A percentile compares a stretch with the other conserved stretches of the same genome.
phyloP scores from a whole-genome alignment of 2,329 filamentous ascomycete genomes.

The Stagonosporopsis cucurbitacearum region DNA sequence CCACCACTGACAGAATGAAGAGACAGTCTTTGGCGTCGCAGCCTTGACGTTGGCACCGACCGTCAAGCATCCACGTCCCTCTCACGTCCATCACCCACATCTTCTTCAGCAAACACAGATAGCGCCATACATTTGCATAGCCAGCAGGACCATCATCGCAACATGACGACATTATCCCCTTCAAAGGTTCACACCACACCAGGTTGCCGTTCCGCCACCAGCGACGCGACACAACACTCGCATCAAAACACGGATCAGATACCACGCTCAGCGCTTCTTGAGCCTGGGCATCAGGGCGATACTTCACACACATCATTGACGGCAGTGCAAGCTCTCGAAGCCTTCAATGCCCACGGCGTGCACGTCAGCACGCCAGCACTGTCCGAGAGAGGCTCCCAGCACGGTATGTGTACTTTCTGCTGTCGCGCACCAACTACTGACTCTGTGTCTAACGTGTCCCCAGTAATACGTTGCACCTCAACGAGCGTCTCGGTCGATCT shows the following conservation, averaged over 20 bases:
- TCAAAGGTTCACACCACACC: slow-evolving; percentile 19
- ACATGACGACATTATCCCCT: slow-evolving; percentile 35
- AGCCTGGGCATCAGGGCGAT: slow-evolving; percentile 3
- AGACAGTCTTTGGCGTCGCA: slow-evolving; percentile 24
- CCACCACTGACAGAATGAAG: slow-evolving; percentile 18
- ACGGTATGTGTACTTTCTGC: background rate
- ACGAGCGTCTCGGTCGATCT: slow-evolving; percentile 5
- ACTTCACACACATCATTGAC: slow-evolving; percentile 17
- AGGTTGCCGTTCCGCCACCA: slow-evolving; percentile 7
- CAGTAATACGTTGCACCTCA: slow-evolving; percentile 17
- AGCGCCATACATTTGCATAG: slow-evolving; percentile 26
- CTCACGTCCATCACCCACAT: slow-evolving; percentile 14
- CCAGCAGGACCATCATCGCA: slow-evolving; percentile 26
- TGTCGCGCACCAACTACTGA: background rate
- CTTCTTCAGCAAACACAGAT: slow-evolving; percentile 20
- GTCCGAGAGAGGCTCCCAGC: background rate
- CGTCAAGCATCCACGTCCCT: background rate
- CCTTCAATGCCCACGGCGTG: slow-evolving; percentile 29
- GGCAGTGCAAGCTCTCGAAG: slow-evolving; percentile 21
- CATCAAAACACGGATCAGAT: slow-evolving; percentile 22
- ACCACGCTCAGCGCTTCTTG: slow-evolving; percentile 30
- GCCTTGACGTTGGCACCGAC: slow-evolving; percentile 15
- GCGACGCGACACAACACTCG: slow-evolving; percentile 1
- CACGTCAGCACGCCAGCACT: background rate
- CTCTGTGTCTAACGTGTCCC: slow-evolving; percentile 18